A percentile compares a stretch with the other conserved stretches of the same genome.
Conservation (phyloP, 1,284 basidiomycete genomes). For the Abortiporus biennis region DNA sequence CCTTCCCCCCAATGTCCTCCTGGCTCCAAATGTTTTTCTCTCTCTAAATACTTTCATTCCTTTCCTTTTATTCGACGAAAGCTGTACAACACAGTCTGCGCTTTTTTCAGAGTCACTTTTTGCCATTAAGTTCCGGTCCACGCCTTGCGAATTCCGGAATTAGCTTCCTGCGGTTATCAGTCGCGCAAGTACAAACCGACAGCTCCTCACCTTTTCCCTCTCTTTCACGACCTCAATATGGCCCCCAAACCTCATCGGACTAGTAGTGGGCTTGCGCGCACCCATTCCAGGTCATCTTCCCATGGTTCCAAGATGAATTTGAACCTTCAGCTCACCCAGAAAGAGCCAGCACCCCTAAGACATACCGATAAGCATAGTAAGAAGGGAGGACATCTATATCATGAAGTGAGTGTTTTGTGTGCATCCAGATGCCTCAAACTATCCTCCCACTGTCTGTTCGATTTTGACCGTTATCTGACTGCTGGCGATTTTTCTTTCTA, state of each 20-base stretch:
- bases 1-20: too few species aligned
- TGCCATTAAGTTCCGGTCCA: too few species aligned
- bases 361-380: conserved; percentile 39
- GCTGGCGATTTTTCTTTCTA: too few species aligned
- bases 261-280: conserved; percentile 37
- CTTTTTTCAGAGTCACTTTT: too few species aligned
- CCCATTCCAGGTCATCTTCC: conserved; percentile 60
- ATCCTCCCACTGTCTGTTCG: too few species aligned
- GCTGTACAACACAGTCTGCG: too few species aligned
- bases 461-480: conserved; percentile 6
- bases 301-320: conserved; percentile 43
- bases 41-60: too few species aligned
- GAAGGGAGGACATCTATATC: conserved; percentile 35
- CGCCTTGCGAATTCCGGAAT: conserved; percentile 4
- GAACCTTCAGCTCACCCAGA: conserved; percentile 65
- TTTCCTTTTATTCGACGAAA: too few species aligned
- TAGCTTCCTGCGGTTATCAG: conserved; percentile 2
- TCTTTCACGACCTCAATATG: conserved; percentile 30
- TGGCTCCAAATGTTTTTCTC: too few species aligned
- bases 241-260: conserved; percentile 37
- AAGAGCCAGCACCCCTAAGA: conserved; percentile 39
- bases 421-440: background rate
- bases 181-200: conserved; percentile 4
- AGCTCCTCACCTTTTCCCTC: conserved; percentile 7
- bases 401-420: conserved; percentile 34